These are phyloP conservation scores for Tylopilus sp. DNA, from an alignment of 768 basidiomycete species.

Conservation along the genomic window DNA sequence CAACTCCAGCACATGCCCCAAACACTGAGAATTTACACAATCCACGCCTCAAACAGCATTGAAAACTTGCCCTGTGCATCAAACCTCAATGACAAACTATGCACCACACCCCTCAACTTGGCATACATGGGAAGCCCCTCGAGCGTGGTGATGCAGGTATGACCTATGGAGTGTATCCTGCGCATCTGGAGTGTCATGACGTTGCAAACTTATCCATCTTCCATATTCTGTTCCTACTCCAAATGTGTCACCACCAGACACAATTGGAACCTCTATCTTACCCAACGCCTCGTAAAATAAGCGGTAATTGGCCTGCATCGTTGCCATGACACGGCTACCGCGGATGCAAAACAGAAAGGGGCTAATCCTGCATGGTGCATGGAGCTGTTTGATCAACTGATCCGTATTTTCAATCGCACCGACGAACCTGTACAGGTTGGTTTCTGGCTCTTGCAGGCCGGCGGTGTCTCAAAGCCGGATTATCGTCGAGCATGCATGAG, in stretches of 20 bases:
- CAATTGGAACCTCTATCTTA: conserved; percentile 35
- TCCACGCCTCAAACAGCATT: conserved; percentile 29
- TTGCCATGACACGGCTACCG: conserved; percentile 33
- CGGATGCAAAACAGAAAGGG: conserved; percentile 41
- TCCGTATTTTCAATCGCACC: conserved; percentile 30
- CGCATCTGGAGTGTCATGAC: conserved; percentile 14
- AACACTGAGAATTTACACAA: conserved; percentile 24
- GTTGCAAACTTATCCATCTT: conserved; percentile 32
- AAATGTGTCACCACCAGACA: conserved; percentile 39
- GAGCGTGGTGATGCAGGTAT: conserved; percentile 32
- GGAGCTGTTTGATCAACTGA: conserved; percentile 33
- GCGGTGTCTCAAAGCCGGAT: conserved; percentile 34
- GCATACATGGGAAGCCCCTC: conserved; percentile 24
- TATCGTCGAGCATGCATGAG: conserved; percentile 30
- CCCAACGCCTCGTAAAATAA: conserved; percentile 28
- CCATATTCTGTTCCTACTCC: conserved; percentile 32
- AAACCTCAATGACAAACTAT: conserved; percentile 16
- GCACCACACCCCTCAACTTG: conserved; percentile 29
- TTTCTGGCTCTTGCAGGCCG: conserved; percentile 30
- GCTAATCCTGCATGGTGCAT: conserved; percentile 33
- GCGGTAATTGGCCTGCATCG: conserved; percentile 22
- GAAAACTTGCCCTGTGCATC: conserved; percentile 28
- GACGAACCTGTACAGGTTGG: conserved; percentile 16
- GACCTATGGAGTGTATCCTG: conserved; percentile 23
- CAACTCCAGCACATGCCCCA: conserved; percentile 20